Conservation (phyloP, 2,329 filamentous ascomycete genomes). For the Capronia epimyces region DNA sequence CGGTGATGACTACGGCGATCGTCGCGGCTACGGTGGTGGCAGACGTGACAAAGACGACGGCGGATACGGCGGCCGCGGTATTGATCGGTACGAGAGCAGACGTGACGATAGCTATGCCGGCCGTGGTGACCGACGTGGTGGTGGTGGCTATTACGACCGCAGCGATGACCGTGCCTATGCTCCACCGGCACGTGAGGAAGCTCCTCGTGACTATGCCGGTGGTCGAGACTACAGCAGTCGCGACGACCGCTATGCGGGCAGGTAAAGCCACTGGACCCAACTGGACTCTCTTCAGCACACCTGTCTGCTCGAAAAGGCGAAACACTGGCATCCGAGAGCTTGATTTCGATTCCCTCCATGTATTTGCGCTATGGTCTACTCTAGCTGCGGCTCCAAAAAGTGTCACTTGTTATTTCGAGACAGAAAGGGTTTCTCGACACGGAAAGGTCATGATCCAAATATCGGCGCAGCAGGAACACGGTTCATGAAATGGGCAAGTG, state of each 20-base stretch:
- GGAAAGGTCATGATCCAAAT: constrained; percentile 12
- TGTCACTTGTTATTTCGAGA: constrained; percentile 20
- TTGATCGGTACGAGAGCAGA: constrained; percentile 38
- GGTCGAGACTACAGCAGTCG: constrained; percentile 28
- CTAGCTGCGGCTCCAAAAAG: constrained; percentile 21
- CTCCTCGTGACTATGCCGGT: constrained; percentile 27
- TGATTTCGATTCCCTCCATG: constrained; percentile 22
- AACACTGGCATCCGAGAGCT: constrained; percentile 6
- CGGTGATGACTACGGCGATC: constrained; percentile 42
- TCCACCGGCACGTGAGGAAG: constrained; percentile 25
- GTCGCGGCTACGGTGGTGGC: constrained; percentile 43
- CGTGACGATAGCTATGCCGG: not conserved
- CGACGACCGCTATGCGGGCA: constrained; percentile 28
- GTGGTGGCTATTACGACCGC: constrained; percentile 31
- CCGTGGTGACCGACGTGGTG: constrained; percentile 42
- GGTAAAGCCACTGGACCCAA: constrained; percentile 15
- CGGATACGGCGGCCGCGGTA: constrained; percentile 40
- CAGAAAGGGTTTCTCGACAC: constrained; percentile 8
- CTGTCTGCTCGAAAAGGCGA: constrained; percentile 8
- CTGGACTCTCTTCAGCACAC: constrained; percentile 3
- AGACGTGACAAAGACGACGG: constrained; percentile 41
- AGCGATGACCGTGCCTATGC: constrained; percentile 20
- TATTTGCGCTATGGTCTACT: constrained; percentile 20
- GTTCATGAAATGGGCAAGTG: constrained; percentile 21
- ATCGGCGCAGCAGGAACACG: constrained; percentile 21